These are phyloP conservation scores for Globisporangium radiosum DNA, from an alignment of 352 stramenopile genomes.

Conservation along the genomic window DNA sequence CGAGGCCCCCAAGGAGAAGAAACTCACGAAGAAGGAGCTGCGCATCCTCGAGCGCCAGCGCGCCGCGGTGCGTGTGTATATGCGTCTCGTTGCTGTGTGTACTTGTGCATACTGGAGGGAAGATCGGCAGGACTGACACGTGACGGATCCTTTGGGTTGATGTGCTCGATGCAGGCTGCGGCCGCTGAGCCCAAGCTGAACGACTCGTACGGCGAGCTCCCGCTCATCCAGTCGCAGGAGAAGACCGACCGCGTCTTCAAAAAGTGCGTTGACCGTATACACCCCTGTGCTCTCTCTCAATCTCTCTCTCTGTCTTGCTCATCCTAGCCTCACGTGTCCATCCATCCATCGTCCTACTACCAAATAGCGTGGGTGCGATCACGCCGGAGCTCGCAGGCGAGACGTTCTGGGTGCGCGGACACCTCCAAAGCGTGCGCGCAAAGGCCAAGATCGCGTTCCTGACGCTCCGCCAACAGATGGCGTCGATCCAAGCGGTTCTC, in stretches of 20 bases:
- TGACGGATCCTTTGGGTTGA: not conserved
- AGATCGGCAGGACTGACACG: not conserved
- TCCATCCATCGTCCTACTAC: not conserved
- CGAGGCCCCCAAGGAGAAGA: conserved; percentile 63
- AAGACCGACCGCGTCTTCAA: conserved; percentile 73
- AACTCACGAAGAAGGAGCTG: conserved; percentile 88
- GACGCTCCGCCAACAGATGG: conserved; percentile 93
- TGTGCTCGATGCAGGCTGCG: conserved; percentile 21
- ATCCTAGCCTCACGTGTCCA: not conserved
- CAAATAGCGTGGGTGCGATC: conserved; percentile 45
- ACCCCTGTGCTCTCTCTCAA: not conserved
- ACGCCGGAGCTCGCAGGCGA: conserved; percentile 79
- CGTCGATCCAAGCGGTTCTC: conserved; percentile 94
- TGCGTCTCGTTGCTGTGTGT: conserved; percentile 13
- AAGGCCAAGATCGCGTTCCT: conserved; percentile 96
- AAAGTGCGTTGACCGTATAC: conserved; percentile 25
- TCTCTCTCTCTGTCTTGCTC: not conserved
- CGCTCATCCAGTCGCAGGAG: conserved; percentile 88
- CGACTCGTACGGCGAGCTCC: conserved; percentile 83
- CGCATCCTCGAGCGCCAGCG: conserved; percentile 85
- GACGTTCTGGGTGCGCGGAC: conserved; percentile 92
- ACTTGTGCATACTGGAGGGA: not conserved
- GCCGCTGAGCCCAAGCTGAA: conserved; percentile 65
- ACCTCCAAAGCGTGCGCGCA: conserved; percentile 93
- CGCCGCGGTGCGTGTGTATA: conserved; percentile 29